These are phyloP conservation scores for Aegilops umbellulata DNA, from an alignment of 176 grass and related monocot genomes.

Conservation along the genomic window DNA sequence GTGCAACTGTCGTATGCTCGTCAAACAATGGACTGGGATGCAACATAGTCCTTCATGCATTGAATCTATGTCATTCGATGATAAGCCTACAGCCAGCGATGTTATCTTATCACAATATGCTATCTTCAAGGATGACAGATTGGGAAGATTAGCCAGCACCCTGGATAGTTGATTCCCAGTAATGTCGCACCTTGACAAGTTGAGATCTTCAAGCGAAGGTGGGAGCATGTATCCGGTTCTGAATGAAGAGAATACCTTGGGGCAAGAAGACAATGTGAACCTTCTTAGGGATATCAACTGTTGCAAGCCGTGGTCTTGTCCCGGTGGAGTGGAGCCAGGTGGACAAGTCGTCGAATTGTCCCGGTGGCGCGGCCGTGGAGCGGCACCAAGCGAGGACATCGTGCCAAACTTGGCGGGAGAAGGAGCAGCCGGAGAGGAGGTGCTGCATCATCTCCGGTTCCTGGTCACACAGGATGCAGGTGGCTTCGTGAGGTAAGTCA, in stretches of 20 bases:
- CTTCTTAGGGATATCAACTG: conserved; percentile 7
- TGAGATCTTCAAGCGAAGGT: conserved; percentile 12
- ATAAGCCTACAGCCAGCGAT: conserved; percentile 4
- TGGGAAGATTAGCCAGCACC: not conserved
- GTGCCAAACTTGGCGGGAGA: too few relatives aligned
- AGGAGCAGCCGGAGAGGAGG: too few relatives aligned
- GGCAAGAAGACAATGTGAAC: not conserved
- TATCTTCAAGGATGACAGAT: conserved; percentile 7
- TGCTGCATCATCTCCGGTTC: too few relatives aligned
- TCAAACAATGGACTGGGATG: not conserved
- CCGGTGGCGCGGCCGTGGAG: too few relatives aligned
- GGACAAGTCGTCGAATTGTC: too few relatives aligned
- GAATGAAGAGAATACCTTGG: not conserved
- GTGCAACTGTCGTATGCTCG: not conserved
- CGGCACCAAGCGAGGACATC: too few relatives aligned
- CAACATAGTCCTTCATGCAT: not conserved
- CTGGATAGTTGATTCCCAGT: conserved; percentile 13
- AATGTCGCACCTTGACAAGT: not conserved
- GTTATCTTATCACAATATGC: not conserved
- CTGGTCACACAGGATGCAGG: too few relatives aligned
- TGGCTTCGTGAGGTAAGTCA: too few relatives aligned
- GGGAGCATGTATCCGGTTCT: not conserved
- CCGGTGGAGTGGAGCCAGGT: too few relatives aligned
- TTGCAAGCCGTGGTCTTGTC: too few relatives aligned
- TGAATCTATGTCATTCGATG: not conserved